Base-by-base conservation (phyloP, 352 stramenopile species). In the Pythium guiyangense region DNA sequence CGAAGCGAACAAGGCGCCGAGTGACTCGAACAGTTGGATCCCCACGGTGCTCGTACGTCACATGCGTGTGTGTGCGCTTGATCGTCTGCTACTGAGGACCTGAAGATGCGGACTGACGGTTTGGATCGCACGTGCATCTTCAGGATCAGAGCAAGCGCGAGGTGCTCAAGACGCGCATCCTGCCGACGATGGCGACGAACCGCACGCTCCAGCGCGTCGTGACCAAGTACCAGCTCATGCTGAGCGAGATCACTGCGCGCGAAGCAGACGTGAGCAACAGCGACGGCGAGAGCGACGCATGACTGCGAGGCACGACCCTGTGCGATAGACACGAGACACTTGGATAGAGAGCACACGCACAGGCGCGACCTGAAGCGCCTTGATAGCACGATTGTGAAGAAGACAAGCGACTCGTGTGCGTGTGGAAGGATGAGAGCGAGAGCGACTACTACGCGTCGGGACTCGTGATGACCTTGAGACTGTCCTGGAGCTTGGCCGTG, bases 401-500 rank as follows among this genome's bases (percentile, higher is more conserved):
- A 12, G 6, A 40, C 35, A 12, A 40, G 6, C 35, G 12, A 40
- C 35, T 40, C n/a, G 44, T 29, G 20, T 26, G 43, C 17, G 2
- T 48, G 20, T 2, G 20, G 8, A 10, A 52, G 34, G 12, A 9
- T 15, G n/a, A n/a, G 12, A 52, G 20, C 8, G 34, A 4, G 11
- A 26, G 47, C 26, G 27, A 40, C 26, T 17, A 9, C 45, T 64
- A 92, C 3, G 76, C 77, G 51, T 93, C 83, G 11, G 85, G 84
- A 48, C 80, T 87, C 37, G 90, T 96, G 66, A 96, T 96, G 64
- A 97, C 84, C 52, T 94, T 94, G 61, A 98, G 84, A 66, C 86
- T 97, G 50, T 92, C 82, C 66, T 98, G 92, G 11, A 98, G 63
- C 72, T 98, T 96, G 55, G 87, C 73, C 0, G 92, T 97, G 70